Percentiles rank a stretch among this genome's conserved stretches.
These are phyloP conservation scores for Solanum gracilifrons DNA, from an alignment of 257 asterid genomes.

Conservation along the genomic window DNA sequence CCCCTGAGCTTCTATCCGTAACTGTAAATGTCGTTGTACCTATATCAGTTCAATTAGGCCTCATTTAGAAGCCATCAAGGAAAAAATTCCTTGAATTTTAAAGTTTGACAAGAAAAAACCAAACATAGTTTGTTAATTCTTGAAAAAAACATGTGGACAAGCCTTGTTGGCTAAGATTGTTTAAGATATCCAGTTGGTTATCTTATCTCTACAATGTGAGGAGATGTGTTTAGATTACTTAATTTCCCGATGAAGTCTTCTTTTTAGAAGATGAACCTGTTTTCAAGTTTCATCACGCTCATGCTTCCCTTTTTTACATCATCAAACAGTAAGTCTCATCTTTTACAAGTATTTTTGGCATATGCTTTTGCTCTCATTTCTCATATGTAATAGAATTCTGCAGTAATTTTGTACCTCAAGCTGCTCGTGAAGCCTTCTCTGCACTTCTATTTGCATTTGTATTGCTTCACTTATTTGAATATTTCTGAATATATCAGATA, in stretches of 20 bases:
- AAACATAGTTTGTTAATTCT: neutral
- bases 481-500: constrained; percentile 36
- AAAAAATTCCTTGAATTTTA: neutral
- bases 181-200: neutral
- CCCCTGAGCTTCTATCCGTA: constrained; percentile 79
- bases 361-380: neutral
- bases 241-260: neutral
- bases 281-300: neutral
- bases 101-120: neutral
- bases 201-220: neutral
- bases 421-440: constrained; percentile 70
- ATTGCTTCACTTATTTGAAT: constrained; percentile 62
- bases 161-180: neutral
- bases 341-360: neutral
- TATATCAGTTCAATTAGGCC: constrained; percentile 19
- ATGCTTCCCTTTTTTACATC: neutral
- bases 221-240: neutral
- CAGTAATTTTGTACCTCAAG: constrained; percentile 50
- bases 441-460: constrained; percentile 88
- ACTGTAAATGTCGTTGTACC: constrained; percentile 88
- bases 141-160: neutral
- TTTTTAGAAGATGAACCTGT: neutral
- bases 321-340: neutral
- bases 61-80: constrained; percentile 5
- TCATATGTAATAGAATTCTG: neutral